These are phyloP conservation scores for Phytophthora podocarpi DNA, from an alignment of 352 stramenopile genomes.

Conservation along the genomic window DNA sequence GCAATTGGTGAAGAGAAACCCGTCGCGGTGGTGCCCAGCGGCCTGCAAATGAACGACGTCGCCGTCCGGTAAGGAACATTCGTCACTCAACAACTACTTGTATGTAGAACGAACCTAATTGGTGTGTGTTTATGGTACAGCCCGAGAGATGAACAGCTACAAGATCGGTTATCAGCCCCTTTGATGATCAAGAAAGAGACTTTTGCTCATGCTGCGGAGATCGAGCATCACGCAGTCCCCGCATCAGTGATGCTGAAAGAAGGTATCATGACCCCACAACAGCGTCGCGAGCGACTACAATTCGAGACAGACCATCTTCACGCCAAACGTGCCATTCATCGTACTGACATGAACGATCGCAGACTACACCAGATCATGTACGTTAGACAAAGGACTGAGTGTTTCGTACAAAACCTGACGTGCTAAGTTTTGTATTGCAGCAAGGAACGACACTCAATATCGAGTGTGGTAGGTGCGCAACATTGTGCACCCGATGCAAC, in stretches of 20 bases:
- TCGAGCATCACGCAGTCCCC: conserved; percentile 51
- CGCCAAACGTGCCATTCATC: conserved; percentile 57
- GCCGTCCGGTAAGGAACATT: conserved; percentile 28
- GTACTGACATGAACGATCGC: conserved; percentile 61
- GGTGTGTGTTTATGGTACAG: conserved; percentile 9
- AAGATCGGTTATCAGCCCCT: conserved; percentile 36
- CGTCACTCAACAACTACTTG: conserved; percentile 4
- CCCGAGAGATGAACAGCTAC: conserved; percentile 18
- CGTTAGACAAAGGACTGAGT: conserved; percentile 6
- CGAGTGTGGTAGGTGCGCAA: conserved; percentile 47
- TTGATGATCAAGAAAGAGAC: conserved; percentile 58
- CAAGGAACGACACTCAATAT: conserved; percentile 61
- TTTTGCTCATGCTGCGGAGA: conserved; percentile 47
- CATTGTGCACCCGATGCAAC: conserved; percentile 1
- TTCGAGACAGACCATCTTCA: conserved; percentile 68
- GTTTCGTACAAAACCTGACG: conserved; percentile 13
- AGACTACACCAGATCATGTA: conserved; percentile 81
- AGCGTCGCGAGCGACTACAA: conserved; percentile 68
- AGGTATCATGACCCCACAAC: conserved; percentile 71
- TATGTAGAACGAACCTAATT: no score
- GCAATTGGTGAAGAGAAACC: conserved; percentile 28
- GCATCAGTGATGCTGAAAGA: conserved; percentile 64
- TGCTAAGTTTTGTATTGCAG: conserved; percentile 9
- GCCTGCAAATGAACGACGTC: conserved; percentile 38
- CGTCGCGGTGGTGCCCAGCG: conserved; percentile 12